Conservation (phyloP, 352 stramenopile species). For the Elongisporangium prolatum region DNA sequence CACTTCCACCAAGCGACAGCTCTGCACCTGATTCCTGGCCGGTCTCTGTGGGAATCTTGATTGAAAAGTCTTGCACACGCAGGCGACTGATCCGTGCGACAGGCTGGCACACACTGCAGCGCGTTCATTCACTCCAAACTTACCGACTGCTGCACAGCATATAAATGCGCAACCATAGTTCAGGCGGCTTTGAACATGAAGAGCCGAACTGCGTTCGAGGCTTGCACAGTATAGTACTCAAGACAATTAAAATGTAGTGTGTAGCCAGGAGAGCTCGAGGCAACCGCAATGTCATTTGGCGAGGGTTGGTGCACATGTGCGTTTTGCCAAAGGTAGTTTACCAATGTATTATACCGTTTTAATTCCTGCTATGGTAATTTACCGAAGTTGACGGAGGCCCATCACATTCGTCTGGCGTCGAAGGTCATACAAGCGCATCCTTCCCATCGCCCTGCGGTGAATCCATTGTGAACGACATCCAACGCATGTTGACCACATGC, state of each 20-base stretch:
- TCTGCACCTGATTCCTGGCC: not conserved
- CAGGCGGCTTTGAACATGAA: too few relatives aligned
- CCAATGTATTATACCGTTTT: not conserved
- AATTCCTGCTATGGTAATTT: not conserved
- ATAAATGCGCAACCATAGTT: not conserved
- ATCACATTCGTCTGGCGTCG: not conserved
- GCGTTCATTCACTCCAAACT: not conserved
- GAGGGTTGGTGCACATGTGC: too few relatives aligned
- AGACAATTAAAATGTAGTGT: too few relatives aligned
- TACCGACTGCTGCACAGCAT: too few relatives aligned
- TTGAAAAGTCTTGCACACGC: not conserved
- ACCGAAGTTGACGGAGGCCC: not conserved
- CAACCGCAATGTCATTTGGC: too few relatives aligned
- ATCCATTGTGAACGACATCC: not conserved
- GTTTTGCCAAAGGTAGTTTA: too few relatives aligned
- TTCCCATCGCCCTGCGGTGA: not conserved
- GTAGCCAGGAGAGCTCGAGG: not conserved
- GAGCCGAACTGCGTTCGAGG: too few relatives aligned
- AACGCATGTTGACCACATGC: not conserved
- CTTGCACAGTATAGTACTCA: too few relatives aligned
- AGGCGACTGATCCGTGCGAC: not conserved
- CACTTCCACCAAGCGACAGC: not conserved
- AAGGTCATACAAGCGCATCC: not conserved
- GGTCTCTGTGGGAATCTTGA: not conserved
- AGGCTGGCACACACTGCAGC: not conserved